Percentiles rank a stretch among this genome's conserved stretches.
Conservation (phyloP, 352 stramenopile species). For the Phytophthora pisi region DNA sequence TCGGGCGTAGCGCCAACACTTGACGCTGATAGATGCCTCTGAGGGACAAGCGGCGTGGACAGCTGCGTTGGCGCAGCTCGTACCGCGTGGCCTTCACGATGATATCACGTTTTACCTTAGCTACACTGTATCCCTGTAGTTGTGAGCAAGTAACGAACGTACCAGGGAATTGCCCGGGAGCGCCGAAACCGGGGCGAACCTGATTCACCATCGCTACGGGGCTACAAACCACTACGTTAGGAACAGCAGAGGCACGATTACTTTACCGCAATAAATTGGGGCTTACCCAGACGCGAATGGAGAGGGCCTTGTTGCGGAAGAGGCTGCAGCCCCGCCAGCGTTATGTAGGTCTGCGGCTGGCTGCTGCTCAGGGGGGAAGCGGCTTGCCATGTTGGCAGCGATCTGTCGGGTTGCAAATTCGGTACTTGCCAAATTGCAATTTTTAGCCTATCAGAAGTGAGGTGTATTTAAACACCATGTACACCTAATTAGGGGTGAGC, state of each 20-base stretch:
- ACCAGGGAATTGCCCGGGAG: constrained; percentile 35
- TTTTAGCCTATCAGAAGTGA: no score
- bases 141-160: background rate
- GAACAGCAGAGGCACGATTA: background rate
- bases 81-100: constrained; percentile 40
- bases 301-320: constrained; percentile 19
- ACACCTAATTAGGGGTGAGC: no score
- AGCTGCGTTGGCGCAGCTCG: constrained; percentile 59
- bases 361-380: constrained; percentile 25
- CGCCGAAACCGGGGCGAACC: constrained; percentile 31
- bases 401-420: background rate
- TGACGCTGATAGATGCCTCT: constrained; percentile 41
- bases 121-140: background rate
- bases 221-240: constrained; percentile 19
- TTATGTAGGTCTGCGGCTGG: constrained; percentile 8
- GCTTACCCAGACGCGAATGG: constrained; percentile 39
- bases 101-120: constrained; percentile 3
- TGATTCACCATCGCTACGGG: constrained; percentile 52
- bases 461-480: no score
- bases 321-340: background rate
- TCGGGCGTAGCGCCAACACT: constrained; percentile 17
- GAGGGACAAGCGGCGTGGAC: constrained; percentile 57
- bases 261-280: background rate
- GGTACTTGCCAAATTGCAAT: no score
- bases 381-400: constrained; percentile 15